Evolutionary conservation across 768 basidiomycete genomes (phyloP), one percentile per base, ranked within the genome.

Genomic region (Mycena galericulata): DNA sequence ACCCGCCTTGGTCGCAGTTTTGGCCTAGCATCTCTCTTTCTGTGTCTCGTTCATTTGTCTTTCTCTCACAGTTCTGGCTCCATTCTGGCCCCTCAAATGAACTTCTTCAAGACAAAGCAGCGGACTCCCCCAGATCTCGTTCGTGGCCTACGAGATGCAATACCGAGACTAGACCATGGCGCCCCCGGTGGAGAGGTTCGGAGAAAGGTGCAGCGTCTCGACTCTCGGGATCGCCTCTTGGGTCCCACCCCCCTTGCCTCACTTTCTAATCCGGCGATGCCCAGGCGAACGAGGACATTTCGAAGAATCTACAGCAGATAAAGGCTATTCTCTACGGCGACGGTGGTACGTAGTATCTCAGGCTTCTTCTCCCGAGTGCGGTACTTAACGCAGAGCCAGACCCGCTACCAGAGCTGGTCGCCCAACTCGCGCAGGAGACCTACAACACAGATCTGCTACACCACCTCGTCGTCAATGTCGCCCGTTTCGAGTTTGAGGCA

Each of bases 351-450:
- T 79, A 34, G 87, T 79, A 34, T 50, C 40, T 58, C 32, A 49
- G 47, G 41, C 67, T 53, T 32, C 24, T 36, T 51, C 24, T 40
- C 59, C 51, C 64, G 54, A 38, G 49, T 54, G 27, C 59, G 32
- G 57, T 61, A 12, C 70, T 50, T 18, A 72, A 45, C 64, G 32
- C 29, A 45, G 47, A 43, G 59, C 34, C 75, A 90, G 96, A 97
- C 67, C 93, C 96, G 10, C 82, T 92, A 18, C 94, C 96, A 0
- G 97, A 99, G 74, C 84, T 95, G 34, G 88, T 98, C 46, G 96
- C 97, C 9, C 97, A 98, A 78, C 89, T 99, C 14, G 94, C 97
- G 0, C 96, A 98, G 76, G 97, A 99, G 78, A 95, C 95, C 11
- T 99, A 98, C 82, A 90, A 90, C 67, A 94, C 92, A 50, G 95